Evolutionary conservation across 2,329 filamentous ascomycete genomes (phyloP), one percentile per base, ranked within the genome.

Genomic region (Fusarium albosuccineum): DNA sequence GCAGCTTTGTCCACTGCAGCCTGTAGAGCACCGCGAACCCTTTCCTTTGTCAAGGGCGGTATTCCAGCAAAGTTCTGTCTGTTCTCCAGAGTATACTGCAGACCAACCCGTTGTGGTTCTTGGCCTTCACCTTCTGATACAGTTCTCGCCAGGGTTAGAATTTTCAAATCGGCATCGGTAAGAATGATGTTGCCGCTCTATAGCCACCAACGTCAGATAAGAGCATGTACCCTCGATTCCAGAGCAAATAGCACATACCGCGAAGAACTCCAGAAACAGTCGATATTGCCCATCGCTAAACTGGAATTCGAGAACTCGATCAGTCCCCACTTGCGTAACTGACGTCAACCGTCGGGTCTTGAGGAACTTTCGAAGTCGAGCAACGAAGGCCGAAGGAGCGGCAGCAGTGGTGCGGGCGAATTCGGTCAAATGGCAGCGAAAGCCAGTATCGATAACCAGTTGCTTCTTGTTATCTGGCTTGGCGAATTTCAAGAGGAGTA

Each of bases 261-360:
- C 95, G 76, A 97, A 99, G 81, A 99, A 99, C 80, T 99, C 96
- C 29, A 99, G 82, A 76, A 93, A 97, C 22, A 99, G 79, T 41
- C 91, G 86, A 76, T 97, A 97, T 70, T 90, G 86, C 10, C 96
- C 96, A 82, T 98, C 94, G 71, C 92, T 97, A 77, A 99, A 97
- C 73, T 92, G 87, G 55, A 99, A 89, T 77, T 98, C 93, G 54
- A 99, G 90, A 64, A 99, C 92, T 54, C 96, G 88, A 78, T 99
- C 96, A 3, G 94, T 97, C 49, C 96, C 96, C 51, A 99, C 87
- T 79, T 99, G 96, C 2, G 85, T 82, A 9, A 99, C 88, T 0
- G 87, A 85, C 0, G 95, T 97, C 59, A 97, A 87, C 59, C 95
- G 85, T 64, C 95, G 86, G 9, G 94, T 97, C 78, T 95, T 96